Evolutionary conservation across 2,329 filamentous ascomycete genomes (phyloP), one percentile per base, ranked within the genome.

Genomic region (Coniochaeta sp.): DNA sequence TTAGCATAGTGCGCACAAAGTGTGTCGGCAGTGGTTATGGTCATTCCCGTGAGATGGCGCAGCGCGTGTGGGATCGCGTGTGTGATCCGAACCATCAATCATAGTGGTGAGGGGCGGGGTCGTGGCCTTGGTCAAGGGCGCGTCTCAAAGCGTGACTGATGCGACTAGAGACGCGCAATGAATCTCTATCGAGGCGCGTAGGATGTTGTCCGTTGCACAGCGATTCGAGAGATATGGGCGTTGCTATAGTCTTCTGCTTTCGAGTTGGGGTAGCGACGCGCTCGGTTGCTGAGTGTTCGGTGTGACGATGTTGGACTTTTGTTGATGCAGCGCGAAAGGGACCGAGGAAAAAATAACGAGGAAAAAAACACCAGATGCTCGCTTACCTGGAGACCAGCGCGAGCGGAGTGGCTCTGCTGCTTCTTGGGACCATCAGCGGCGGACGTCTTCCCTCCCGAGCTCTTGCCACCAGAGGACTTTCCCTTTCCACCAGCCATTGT

Each of bases 401-500:
- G 93, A 72, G 91, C 91, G 70, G 92, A 96, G 82, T 96, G 93
- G 80, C 95, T 96, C 80, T 96, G 90, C 73, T 90, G 89, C 82
- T 96, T 96, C 81, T 90, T 90, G 74, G 87, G 79, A 59, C 83
- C 84, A 67, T 87, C 88, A 70, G 82, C 85, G 17, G 72, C 78
- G 62, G 79, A 79, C 57, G 81, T 82, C 82, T 95, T 95, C 69
- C 90, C 90, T 70, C 90, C 90, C 61, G 89, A 83, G 74, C 79
- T 93, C 87, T 96, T 96, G 73, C 93, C 93, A 70, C 93, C 92
- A 68, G 89, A 85, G 65, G 88, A 91, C 82, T 92, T 96, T 84
- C 93, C 93, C 84, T 97, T 97, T 80, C 92, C 92, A 73, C 93
- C 93, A 73, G 92, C 76, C 83, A 86, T 86, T 78, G 74, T 78